Evolutionary conservation across 208 protist genomes (phyloP).

Genomic region (Acanthamoeba lenticulata): DNA sequence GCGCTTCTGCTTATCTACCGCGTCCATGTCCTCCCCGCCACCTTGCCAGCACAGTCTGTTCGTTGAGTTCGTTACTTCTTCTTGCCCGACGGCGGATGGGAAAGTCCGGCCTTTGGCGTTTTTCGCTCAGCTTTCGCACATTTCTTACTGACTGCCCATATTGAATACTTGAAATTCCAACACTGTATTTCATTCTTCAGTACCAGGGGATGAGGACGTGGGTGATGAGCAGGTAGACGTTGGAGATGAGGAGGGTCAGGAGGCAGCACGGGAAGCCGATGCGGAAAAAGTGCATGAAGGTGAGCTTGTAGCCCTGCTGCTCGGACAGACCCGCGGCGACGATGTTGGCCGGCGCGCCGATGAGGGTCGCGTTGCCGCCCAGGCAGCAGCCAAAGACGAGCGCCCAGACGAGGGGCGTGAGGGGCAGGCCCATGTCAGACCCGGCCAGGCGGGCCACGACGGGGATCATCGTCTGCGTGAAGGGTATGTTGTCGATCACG

Average conservation of each 20-base stretch:
- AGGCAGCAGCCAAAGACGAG: slow-evolving; percentile 84
- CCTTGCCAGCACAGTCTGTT: too few relatives aligned
- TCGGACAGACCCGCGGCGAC: slow-evolving; percentile 78
- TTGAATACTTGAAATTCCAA: too few relatives aligned
- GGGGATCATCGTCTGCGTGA: slow-evolving; percentile 70
- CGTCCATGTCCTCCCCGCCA: too few relatives aligned
- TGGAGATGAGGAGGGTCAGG: neutral
- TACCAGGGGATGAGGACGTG: slow-evolving; percentile 64
- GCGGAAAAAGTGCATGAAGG: slow-evolving; percentile 61
- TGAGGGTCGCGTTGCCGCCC: slow-evolving; percentile 78
- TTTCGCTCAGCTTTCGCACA: too few relatives aligned
- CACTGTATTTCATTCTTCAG: too few relatives aligned
- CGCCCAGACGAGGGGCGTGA: slow-evolving; percentile 83
- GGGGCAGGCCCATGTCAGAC: slow-evolving; percentile 74
- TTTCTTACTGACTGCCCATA: too few relatives aligned
- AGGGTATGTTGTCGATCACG: slow-evolving; percentile 73
- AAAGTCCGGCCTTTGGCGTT: too few relatives aligned
- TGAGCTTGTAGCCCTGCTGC: slow-evolving; percentile 43
- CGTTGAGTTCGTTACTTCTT: too few relatives aligned
- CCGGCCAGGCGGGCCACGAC: slow-evolving; percentile 74
- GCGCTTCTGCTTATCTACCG: too few relatives aligned
- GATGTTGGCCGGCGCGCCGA: slow-evolving; percentile 84
- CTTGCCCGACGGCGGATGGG: too few relatives aligned
- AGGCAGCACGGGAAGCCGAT: slow-evolving; percentile 76
- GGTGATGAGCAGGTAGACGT: slow-evolving; percentile 47